These are phyloP conservation scores for Fusarium temperatum DNA, from an alignment of 2,329 filamentous ascomycete species.

Conservation along the genomic window DNA sequence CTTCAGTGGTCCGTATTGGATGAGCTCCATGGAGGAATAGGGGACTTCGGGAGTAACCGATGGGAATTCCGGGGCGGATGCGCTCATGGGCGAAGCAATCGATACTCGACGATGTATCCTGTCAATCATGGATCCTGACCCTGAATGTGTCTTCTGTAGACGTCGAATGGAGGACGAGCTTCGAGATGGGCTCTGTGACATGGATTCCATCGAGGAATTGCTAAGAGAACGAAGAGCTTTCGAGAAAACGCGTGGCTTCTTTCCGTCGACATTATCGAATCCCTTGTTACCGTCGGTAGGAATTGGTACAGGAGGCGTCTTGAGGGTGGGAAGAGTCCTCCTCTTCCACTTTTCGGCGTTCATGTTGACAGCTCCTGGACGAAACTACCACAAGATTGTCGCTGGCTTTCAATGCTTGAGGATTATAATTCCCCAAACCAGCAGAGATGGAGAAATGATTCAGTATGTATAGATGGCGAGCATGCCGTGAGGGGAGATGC, in stretches of 20 bases:
- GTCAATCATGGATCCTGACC: conserved; percentile 54
- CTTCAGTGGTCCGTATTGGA: conserved; percentile 59
- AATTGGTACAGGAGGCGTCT: conserved; percentile 36
- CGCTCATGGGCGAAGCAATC: conserved; percentile 47
- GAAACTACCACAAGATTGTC: neutral
- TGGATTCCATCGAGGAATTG: conserved; percentile 53
- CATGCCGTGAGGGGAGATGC: conserved; percentile 31
- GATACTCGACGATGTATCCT: conserved; percentile 53
- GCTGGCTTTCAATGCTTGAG: conserved; percentile 3
- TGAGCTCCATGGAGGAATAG: conserved; percentile 51
- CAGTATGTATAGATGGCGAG: conserved; percentile 23
- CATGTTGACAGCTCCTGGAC: conserved; percentile 35
- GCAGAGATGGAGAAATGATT: conserved; percentile 4
- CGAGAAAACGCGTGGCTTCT: conserved; percentile 49
- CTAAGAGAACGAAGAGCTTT: conserved; percentile 52
- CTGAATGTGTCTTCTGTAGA: conserved; percentile 51
- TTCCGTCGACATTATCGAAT: conserved; percentile 42
- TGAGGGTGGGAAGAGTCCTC: conserved; percentile 45
- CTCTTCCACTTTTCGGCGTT: conserved; percentile 49
- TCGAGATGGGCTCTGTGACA: conserved; percentile 45
- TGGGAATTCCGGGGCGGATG: conserved; percentile 44
- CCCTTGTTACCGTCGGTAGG: conserved; percentile 31
- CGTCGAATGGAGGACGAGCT: conserved; percentile 46
- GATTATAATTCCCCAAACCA: conserved; percentile 4
- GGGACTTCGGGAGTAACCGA: conserved; percentile 44